Conservation (phyloP, 202 grass and related monocot species). For the Panicum virgatum region DNA sequence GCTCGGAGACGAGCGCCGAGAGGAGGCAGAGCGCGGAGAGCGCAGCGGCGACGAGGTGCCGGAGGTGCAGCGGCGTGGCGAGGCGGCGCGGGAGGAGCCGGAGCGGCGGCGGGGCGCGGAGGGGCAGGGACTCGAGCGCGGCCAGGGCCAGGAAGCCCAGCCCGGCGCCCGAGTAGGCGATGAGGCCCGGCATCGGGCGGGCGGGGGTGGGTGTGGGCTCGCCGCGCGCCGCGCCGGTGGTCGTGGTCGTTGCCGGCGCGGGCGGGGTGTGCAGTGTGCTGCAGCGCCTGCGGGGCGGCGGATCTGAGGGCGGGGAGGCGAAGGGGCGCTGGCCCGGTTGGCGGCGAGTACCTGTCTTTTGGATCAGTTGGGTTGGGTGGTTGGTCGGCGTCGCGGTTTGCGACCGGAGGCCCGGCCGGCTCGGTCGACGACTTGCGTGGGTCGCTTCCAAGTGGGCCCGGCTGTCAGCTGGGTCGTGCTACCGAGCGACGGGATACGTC, state of each 20-base stretch:
- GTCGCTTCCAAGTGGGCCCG: neutral
- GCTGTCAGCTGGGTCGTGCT: neutral
- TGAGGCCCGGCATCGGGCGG: slow-evolving; percentile 63
- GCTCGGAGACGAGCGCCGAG: slow-evolving; percentile 43
- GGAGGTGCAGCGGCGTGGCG: slow-evolving; percentile 48
- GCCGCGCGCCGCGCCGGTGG: neutral
- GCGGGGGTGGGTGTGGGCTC: neutral
- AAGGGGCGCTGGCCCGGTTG: slow-evolving; percentile 13
- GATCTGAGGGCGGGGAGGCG: slow-evolving; percentile 32
- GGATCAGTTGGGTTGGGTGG: neutral
- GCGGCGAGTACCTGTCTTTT: slow-evolving; percentile 1
- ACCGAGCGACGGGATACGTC: too few species aligned
- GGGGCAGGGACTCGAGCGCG: slow-evolving; percentile 50
- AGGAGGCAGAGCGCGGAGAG: slow-evolving; percentile 44
- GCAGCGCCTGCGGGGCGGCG: neutral
- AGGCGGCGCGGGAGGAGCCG: slow-evolving; percentile 17
- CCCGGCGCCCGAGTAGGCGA: slow-evolving; percentile 65
- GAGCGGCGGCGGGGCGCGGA: slow-evolving; percentile 31
- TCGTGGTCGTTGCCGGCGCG: neutral
- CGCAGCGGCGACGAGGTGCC: slow-evolving; percentile 30
- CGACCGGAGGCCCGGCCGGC: slow-evolving; percentile 5
- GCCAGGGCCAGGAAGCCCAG: slow-evolving; percentile 66
- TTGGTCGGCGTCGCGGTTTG: slow-evolving; percentile 2
- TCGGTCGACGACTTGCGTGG: neutral
- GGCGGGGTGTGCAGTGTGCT: neutral